Percentiles rank a stretch among this genome's conserved stretches.
Evolutionary conservation across 106 monocot species (phyloP).

Genomic region (Amphibolis antarctica): DNA sequence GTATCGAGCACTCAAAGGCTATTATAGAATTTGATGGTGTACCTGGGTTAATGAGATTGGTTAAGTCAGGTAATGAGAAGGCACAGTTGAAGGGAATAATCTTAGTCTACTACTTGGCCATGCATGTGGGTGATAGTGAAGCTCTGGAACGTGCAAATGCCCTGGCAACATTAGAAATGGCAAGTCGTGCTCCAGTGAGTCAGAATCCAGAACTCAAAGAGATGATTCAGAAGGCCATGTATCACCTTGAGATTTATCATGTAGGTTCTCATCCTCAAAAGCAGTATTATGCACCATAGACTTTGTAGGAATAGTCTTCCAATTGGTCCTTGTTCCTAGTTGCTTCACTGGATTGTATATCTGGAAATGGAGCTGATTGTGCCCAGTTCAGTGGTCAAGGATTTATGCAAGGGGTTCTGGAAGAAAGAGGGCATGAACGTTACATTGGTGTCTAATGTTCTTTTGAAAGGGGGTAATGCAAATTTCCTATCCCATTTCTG

Average conservation of each 20-base stretch:
- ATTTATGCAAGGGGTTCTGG: no score
- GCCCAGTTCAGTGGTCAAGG: no score
- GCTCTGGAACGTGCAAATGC: slow-evolving; percentile 33
- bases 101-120: slow-evolving; percentile 35
- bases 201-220: slow-evolving; percentile 36
- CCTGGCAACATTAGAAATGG: slow-evolving; percentile 26
- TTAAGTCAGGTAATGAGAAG: slow-evolving; percentile 30
- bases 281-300: slow-evolving; percentile 2
- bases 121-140: slow-evolving; percentile 34
- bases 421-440: no score
- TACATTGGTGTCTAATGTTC: no score
- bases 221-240: slow-evolving; percentile 40
- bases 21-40: slow-evolving; percentile 42
- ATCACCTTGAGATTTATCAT: slow-evolving; percentile 42
- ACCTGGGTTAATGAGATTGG: slow-evolving; percentile 27
- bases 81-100: slow-evolving; percentile 37
- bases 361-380: no score
- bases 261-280: slow-evolving; percentile 13
- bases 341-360: no score
- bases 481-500: no score
- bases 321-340: no score
- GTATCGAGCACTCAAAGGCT: slow-evolving; percentile 40
- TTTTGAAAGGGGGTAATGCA: no score
- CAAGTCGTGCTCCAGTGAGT: slow-evolving; percentile 11
- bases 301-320: not conserved